Base-by-base conservation (phyloP, 148 eudicot genomes). In the Diospyros kaki region DNA sequence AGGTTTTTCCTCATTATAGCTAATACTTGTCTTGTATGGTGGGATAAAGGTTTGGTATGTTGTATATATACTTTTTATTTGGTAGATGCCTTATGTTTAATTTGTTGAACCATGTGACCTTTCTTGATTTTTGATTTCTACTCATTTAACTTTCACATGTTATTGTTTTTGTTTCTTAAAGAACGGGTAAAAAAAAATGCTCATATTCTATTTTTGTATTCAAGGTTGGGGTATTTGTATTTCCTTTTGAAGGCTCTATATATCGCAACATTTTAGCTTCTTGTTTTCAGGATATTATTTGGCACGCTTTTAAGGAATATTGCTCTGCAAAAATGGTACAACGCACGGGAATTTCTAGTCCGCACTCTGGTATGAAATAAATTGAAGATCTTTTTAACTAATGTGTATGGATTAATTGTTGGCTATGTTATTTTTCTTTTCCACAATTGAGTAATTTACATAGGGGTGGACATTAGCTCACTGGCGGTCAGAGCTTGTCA, bases 281-380 rank as follows among this genome's bases (percentile, higher is more conserved):
- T 66, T 65, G 78, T 39, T 78, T 71, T 10, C 90, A 91, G 96
- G 86, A 87, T 79, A 88, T 93, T 59, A 77, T 93, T 75, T 89
- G 83, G 85, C 80, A 76, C 78, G 87, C 84, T 50, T 89, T 89
- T 54, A 48, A 58, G 54, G 93, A 85, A 79, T 59, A 54, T 50
- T 93, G 97, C 75, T 66, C 83, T 0, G 92, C 88, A 56, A 88
- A 86, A 73, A 70, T 93, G 85, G 75, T 89, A 15, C 90, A 73
- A 65, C 82, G 73, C 71, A 89, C 89, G 50, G 81, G 77, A 56
- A 72, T 64, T 61, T 84, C 88, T 66, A 84, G 85, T 66, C 94
- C 84, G 1, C 82, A 75, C 76, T 84, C 83, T 81, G 98, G 98
- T 93, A 83, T 73, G 79, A 63, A 39, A 65, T n/a, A 64, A 15